A percentile compares a stretch with the other conserved stretches of the same genome.
Evolutionary conservation across 2,329 filamentous ascomycete genomes (phyloP).

Genomic region (Aspergillus candidus): DNA sequence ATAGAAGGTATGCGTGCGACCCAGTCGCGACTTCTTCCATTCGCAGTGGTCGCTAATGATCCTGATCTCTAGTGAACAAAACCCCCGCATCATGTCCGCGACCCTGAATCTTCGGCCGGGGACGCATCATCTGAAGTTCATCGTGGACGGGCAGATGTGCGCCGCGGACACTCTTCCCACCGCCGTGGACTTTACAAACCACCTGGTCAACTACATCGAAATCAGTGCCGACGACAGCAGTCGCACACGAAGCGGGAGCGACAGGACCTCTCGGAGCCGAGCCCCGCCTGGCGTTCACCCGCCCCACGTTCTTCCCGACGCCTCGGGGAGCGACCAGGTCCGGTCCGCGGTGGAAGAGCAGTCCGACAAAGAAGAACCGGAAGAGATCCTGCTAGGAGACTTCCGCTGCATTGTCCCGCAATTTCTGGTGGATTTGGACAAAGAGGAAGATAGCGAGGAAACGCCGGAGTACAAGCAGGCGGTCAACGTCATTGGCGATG

Average conservation of each 20-base stretch:
- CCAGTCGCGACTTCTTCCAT: neutral
- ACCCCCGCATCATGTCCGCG: constrained; percentile 61
- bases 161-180: constrained; percentile 83
- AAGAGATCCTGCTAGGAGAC: constrained; percentile 51
- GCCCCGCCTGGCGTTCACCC: constrained; percentile 37
- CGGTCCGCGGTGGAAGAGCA: constrained; percentile 40
- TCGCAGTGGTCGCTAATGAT: constrained; percentile 5
- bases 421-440: constrained; percentile 79
- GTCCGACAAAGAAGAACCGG: constrained; percentile 41
- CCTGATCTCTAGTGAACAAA: constrained; percentile 32
- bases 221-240: constrained; percentile 68
- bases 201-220: constrained; percentile 97
- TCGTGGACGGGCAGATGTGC: constrained; percentile 90
- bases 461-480: constrained; percentile 68
- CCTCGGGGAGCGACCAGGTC: constrained; percentile 24
- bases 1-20: constrained; percentile 64
- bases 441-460: constrained; percentile 75
- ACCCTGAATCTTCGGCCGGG: constrained; percentile 80
- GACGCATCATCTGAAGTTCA: constrained; percentile 93
- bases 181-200: constrained; percentile 95
- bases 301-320: constrained; percentile 39
- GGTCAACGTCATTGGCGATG: constrained; percentile 65
- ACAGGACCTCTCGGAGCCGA: constrained; percentile 28
- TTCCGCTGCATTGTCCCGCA: constrained; percentile 73
- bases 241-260: constrained; percentile 30